Conservation (phyloP, 2,329 filamentous ascomycete species). For the Neonectria punicea region DNA sequence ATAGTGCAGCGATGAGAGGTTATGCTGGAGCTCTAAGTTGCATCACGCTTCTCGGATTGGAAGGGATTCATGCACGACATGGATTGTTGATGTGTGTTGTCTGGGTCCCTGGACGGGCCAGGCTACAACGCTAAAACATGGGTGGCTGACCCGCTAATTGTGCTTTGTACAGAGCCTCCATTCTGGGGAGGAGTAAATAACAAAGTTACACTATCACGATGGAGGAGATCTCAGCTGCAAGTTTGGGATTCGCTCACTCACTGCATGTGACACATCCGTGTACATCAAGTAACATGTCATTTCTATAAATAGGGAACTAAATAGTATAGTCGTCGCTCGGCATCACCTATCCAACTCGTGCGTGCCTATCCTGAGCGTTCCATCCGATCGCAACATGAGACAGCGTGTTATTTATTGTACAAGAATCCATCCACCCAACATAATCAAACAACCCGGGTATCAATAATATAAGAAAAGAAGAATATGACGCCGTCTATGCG, state of each 20-base stretch:
- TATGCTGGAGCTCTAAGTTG: neutral
- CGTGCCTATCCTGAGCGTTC: constrained; percentile 11
- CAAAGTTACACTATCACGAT: too few species aligned
- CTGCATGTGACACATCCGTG: neutral
- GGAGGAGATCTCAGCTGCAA: neutral
- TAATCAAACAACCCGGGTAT: constrained; percentile 39
- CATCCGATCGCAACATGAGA: constrained; percentile 3
- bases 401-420: constrained; percentile 28
- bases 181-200: too few species aligned
- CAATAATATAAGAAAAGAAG: constrained; percentile 38
- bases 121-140: constrained; percentile 35
- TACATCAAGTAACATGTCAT: constrained; percentile 4
- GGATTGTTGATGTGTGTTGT: neutral
- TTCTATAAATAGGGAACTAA: constrained; percentile 8
- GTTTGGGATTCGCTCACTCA: neutral
- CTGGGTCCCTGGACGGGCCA: constrained; percentile 26
- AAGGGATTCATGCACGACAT: constrained; percentile 3
- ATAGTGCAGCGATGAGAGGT: neutral
- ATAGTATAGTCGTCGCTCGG: constrained; percentile 10
- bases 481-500: constrained; percentile 38
- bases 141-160: constrained; percentile 17
- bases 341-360: neutral
- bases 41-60: constrained; percentile 6
- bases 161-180: neutral
- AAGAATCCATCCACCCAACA: constrained; percentile 19